Base-by-base conservation (phyloP, 345 rosid species). In the Pseudoturritis turrita region DNA sequence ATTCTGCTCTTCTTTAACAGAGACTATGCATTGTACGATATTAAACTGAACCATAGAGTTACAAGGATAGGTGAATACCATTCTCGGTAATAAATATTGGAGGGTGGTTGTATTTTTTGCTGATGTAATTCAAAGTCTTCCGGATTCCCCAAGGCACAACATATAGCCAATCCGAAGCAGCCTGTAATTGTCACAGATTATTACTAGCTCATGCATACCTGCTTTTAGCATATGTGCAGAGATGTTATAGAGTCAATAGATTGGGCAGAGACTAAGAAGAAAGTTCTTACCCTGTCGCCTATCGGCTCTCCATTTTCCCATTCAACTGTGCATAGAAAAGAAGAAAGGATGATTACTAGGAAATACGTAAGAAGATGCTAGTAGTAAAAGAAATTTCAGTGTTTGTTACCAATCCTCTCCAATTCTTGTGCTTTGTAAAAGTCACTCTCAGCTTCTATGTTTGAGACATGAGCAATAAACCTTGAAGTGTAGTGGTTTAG, bases 71-170 rank as follows among this genome's bases (percentile, higher is more conserved):
- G 9, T 41, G 53, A 62, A 40, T 87, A 89, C 97, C 98, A 41
- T 89, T 93, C 74, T 93, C 98, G 0, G 97, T 90, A 28, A 93
- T 56, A 77, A 76, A 89, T 68, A 93, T 80, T 55, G 76, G 81
- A 50, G 89, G 86, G 55, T 80, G 84, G 37, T 86, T 86, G 85
- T 89, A 94, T 61, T 66, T 82, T 76, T 77, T 15, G 0, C 83
- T 81, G 50, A 94, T 62, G 81, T 89, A 84, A 76, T 83, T 90
- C 43, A 94, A 84, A 64, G 79, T 83, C 84, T 75, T 90, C 50
- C 87, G 82, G 57, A 94, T 79, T 76, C 97, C 98, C 96, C 96
- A 94, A 46, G 97, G 98, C 80, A 89, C 96, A 75, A 84, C 67
- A 44, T 81, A 90, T 46, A 90, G 96, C 97, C 97, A 94, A 49